Evolutionary conservation across 2,329 filamentous ascomycete genomes (phyloP).

Genomic region (Xylariaceae sp.): DNA sequence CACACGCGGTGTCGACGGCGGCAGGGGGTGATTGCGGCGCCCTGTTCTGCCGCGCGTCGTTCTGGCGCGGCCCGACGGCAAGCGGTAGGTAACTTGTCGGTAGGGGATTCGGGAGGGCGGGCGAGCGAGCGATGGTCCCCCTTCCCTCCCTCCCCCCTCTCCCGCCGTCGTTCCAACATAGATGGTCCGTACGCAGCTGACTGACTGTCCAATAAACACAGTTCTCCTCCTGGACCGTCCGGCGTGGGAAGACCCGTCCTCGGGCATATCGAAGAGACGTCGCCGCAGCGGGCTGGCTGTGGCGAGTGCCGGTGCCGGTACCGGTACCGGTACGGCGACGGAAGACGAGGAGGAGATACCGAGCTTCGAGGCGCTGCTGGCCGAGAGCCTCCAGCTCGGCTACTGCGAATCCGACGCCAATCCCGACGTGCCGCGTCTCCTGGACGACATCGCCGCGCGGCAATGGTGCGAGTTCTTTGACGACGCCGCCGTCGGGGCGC

Average conservation of each 20-base stretch:
- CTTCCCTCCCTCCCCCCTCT: too few species aligned
- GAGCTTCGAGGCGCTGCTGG: slow-evolving; percentile 21
- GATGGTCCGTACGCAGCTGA: too few species aligned
- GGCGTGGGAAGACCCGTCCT: slow-evolving; percentile 13
- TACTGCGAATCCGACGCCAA: slow-evolving; percentile 4
- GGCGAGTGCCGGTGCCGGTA: too few species aligned
- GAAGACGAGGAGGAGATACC: slow-evolving; percentile 11
- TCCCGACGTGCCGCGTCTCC: slow-evolving; percentile 6
- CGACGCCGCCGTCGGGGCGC: slow-evolving; percentile 6
- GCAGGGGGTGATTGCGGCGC: too few species aligned
- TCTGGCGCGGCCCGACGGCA: slow-evolving; percentile 23
- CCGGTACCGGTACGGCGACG: not conserved
- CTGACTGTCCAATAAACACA: too few species aligned
- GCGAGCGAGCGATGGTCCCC: too few species aligned
- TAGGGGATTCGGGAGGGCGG: too few species aligned
- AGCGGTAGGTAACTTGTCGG: slow-evolving; percentile 18
- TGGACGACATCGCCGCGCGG: slow-evolving; percentile 13
- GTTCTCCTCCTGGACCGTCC: slow-evolving; percentile 27
- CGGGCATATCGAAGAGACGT: slow-evolving; percentile 9
- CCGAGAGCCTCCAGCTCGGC: slow-evolving; percentile 12
- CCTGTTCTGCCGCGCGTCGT: slow-evolving; percentile 26
- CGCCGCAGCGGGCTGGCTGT: too few species aligned
- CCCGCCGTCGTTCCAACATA: too few species aligned
- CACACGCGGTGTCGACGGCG: too few species aligned
- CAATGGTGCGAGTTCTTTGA: slow-evolving; percentile 33